Evolutionary conservation across 2,329 filamentous ascomycete species (phyloP), one percentile per base, ranked within the genome.

Genomic region (Aspergillus quadrilineatus): DNA sequence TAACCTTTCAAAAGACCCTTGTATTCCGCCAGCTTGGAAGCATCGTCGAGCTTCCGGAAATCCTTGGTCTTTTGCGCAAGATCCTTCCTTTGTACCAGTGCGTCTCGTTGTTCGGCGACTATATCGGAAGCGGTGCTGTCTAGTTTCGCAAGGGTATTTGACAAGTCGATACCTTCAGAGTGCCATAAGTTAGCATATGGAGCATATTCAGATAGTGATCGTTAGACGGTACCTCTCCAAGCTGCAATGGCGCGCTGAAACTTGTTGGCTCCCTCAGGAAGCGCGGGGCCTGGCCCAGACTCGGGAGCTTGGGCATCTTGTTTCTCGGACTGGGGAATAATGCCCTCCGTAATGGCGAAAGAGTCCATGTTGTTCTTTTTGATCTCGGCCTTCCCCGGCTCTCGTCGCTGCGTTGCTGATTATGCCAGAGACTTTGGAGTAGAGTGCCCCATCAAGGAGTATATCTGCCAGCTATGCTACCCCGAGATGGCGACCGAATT

Each of bases 51-150:
- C 73, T 97, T 97, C 59, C 92, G 83, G 66, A 97, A 99, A 67
- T 97, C 93, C 69, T 99, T 99, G 0, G 94, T 99, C 81, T 97
- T 97, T 71, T 97, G 92, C n/a, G 95, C 94, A 17, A 99, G 80
- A 59, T 99, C 95, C 72, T 99, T 99, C 52, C 94, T 85, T 73
- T 99, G 93, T 0, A 97, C 88, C 4, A 96, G 89, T n/a, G 93
- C 90, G 74, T 97, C 94, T 66, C 92, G 85, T 71, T 99, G 95
- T 71, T 96, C 92, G 47, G 89, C 80, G 51, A 97, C 91, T 60
- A 99, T 91, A 67, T 97, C 94, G 9, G 92, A 93, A n/a, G 94
- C 94, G 3, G 92, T 93, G 58, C 88, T 89, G 75, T 99, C 94
- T 61, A 99, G 87, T 63, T 84, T 89, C 32, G 91, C 88, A 60